Evolutionary conservation across 2,329 filamentous ascomycete species (phyloP).

Genomic region (Ophiostoma triangulosporum): DNA sequence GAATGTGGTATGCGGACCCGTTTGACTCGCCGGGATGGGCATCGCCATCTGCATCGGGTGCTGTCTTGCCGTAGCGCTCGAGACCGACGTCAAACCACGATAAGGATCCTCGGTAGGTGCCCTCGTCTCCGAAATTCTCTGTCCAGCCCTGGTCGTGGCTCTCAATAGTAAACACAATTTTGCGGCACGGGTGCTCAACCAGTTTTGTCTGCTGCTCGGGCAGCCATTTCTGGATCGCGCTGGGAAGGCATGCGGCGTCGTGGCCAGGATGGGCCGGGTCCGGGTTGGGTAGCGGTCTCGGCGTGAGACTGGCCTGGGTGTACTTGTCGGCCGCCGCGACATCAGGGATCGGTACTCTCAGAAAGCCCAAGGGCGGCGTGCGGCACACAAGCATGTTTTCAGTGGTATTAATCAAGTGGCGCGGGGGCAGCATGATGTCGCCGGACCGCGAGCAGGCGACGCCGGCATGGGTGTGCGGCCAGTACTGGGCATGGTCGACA

Average conservation of each 20-base stretch:
- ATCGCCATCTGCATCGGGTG: neutral
- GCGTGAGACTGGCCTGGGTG: neutral
- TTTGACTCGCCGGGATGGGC: neutral
- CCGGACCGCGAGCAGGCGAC: slow-evolving; percentile 14
- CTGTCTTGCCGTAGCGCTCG: slow-evolving; percentile 34
- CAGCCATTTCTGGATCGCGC: neutral
- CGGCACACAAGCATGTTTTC: slow-evolving; percentile 14
- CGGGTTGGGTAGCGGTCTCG: neutral
- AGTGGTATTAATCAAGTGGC: too few species aligned
- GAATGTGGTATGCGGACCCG: neutral
- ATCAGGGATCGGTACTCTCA: neutral
- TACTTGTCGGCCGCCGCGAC: neutral
- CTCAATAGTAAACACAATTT: slow-evolving; percentile 45
- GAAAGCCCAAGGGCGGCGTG: slow-evolving; percentile 27
- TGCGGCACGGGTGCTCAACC: slow-evolving; percentile 39
- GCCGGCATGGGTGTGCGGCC: slow-evolving; percentile 33
- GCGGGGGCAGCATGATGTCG: slow-evolving; percentile 26
- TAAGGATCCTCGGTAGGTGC: slow-evolving; percentile 35
- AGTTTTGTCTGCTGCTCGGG: neutral
- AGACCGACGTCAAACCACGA: slow-evolving; percentile 53
- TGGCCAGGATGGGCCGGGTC: neutral
- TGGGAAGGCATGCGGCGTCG: neutral
- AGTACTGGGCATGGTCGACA: slow-evolving; percentile 49
- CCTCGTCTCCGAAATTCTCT: slow-evolving; percentile 18
- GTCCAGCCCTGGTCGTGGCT: slow-evolving; percentile 48